phyloP scores from a whole-genome alignment of 2,329 filamentous ascomycete genomes.

The Fusarium vanettenii region DNA sequence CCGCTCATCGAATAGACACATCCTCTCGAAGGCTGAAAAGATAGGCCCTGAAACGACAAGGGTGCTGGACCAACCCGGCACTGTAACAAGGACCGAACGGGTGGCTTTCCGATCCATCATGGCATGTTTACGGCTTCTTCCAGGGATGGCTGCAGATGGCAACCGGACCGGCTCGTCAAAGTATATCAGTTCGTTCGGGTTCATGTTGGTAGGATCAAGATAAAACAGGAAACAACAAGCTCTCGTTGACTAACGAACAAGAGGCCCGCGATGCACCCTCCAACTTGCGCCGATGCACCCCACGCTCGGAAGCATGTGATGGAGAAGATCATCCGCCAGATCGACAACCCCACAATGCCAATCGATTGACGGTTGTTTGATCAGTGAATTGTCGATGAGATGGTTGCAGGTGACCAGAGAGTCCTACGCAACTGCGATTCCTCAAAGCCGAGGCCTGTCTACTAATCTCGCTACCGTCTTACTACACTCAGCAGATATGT shows the following conservation, averaged over 20 bases:
- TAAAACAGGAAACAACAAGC: neutral
- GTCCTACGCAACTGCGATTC: neutral
- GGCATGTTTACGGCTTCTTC: neutral
- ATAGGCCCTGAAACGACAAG: neutral
- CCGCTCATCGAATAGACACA: neutral
- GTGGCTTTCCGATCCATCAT: neutral
- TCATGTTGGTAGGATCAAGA: neutral
- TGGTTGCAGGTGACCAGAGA: neutral
- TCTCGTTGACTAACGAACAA: neutral
- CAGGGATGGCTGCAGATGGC: neutral
- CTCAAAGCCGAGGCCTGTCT: neutral
- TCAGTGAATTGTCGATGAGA: neutral
- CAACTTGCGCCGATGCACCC: conserved; percentile 31
- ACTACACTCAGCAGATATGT: neutral
- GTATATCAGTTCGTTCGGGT: neutral
- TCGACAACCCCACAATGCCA: conserved; percentile 41
- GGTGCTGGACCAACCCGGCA: neutral
- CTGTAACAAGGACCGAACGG: neutral
- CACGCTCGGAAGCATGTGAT: conserved; percentile 31
- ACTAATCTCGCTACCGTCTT: neutral
- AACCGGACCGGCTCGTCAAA: neutral
- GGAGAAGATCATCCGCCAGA: conserved; percentile 39
- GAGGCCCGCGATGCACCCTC: neutral
- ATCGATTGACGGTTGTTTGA: conserved; percentile 7
- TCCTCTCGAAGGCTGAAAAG: neutral